A percentile compares a stretch with the other conserved stretches of the same genome.
Evolutionary conservation across 139 green algal species (phyloP).

Genomic region (Spirogloea muscicola): DNA sequence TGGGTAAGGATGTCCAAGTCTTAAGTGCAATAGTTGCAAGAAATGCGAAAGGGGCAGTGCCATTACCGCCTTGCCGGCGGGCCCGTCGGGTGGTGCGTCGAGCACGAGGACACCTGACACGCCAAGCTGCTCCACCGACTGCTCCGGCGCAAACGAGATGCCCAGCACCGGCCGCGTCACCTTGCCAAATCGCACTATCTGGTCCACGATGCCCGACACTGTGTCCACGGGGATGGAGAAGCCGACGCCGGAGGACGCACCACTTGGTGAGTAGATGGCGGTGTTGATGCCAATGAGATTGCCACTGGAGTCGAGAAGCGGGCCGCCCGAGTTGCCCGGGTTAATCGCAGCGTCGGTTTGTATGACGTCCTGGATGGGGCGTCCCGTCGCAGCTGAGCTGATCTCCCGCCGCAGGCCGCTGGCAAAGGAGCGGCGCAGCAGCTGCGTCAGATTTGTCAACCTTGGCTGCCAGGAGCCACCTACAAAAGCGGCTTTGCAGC

Average conservation of each 20-base stretch:
- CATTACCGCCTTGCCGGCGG: constrained; percentile 51
- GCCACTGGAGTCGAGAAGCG: constrained; percentile 51
- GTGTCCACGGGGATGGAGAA: constrained; percentile 59
- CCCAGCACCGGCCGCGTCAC: constrained; percentile 57
- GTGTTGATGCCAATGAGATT: constrained; percentile 62
- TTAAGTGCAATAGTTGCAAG: no score
- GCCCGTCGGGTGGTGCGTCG: constrained; percentile 46
- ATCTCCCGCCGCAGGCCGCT: constrained; percentile 55
- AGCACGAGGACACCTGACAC: constrained; percentile 55
- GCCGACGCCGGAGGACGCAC: constrained; percentile 53
- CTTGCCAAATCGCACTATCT: constrained; percentile 56
- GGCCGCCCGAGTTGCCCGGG: constrained; percentile 58
- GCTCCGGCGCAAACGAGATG: constrained; percentile 60
- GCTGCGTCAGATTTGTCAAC: no score
- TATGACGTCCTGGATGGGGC: constrained; percentile 76
- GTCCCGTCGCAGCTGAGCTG: constrained; percentile 61
- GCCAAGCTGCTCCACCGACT: constrained; percentile 53
- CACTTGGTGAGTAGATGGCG: constrained; percentile 58
- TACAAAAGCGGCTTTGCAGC: no score
- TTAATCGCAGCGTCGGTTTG: constrained; percentile 65
- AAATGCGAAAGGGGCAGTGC: constrained; percentile 5
- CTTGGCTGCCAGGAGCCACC: no score
- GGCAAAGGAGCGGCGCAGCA: no score
- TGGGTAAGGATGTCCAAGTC: no score
- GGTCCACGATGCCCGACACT: constrained; percentile 57